Conservation (phyloP, 495 filamentous ascomycete genomes). For the Pseudomonodictys pantanalensis region DNA sequence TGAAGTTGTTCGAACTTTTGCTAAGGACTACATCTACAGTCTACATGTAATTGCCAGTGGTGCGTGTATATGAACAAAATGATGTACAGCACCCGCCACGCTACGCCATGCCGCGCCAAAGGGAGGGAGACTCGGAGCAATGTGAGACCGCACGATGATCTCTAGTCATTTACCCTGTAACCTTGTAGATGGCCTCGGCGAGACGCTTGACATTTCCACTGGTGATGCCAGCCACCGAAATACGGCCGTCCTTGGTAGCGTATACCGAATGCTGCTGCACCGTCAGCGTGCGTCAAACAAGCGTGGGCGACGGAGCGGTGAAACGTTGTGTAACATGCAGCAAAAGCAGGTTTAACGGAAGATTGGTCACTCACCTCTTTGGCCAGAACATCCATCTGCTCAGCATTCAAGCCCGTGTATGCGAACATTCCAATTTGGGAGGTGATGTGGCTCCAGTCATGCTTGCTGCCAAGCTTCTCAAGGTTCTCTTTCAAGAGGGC, state of each 20-base stretch:
- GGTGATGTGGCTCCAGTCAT: conserved; percentile 98
- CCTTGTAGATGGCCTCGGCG: conserved; percentile 92
- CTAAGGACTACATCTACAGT: too few species aligned
- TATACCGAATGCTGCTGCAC: conserved; percentile 81
- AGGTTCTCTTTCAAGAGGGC: conserved; percentile 88
- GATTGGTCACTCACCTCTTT: conserved; percentile 61
- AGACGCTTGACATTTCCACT: conserved; percentile 87
- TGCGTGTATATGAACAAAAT: conserved; percentile 14
- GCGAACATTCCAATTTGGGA: conserved; percentile 99
- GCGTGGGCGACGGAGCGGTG: too few species aligned
- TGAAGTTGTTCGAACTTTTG: too few species aligned
- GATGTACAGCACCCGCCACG: conserved; percentile 26
- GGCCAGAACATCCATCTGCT: conserved; percentile 88
- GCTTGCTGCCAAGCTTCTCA: conserved; percentile 88
- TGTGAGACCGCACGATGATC: not conserved
- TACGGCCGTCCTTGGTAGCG: conserved; percentile 94
- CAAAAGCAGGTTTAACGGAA: not conserved
- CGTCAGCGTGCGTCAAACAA: conserved; percentile 7
- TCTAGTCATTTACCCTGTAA: conserved; percentile 59
- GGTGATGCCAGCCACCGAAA: conserved; percentile 96
- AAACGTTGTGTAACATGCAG: not conserved
- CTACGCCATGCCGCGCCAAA: conserved; percentile 11
- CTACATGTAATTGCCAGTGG: not conserved
- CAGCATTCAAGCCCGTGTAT: conserved; percentile 88
- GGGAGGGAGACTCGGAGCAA: not conserved